Conservation (phyloP, 495 filamentous ascomycete species). For the Diplogelasinospora grovesii region DNA sequence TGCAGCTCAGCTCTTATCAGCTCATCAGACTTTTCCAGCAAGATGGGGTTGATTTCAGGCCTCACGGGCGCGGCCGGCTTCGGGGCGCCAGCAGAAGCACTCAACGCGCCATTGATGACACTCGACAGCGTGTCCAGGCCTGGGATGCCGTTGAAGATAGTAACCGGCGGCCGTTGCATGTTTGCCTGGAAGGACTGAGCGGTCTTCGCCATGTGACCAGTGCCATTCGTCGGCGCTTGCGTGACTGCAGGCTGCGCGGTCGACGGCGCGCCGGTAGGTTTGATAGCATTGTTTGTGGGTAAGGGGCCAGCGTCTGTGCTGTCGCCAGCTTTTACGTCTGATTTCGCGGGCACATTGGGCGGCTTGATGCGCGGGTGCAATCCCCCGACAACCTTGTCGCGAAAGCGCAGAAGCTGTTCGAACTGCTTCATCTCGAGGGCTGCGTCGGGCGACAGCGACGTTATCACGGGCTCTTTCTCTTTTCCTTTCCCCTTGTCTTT, state of each 20-base stretch:
- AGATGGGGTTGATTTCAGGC: slow-evolving; percentile 64
- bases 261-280: slow-evolving; percentile 19
- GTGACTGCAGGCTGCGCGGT: slow-evolving; percentile 14
- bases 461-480: slow-evolving; percentile 6
- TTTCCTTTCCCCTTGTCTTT: background rate
- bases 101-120: slow-evolving; percentile 17
- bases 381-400: slow-evolving; percentile 26
- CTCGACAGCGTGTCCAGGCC: slow-evolving; percentile 20
- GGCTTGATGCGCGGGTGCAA: slow-evolving; percentile 35
- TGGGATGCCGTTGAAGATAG: slow-evolving; percentile 12
- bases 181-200: slow-evolving; percentile 33
- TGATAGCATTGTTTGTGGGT: slow-evolving; percentile 16
- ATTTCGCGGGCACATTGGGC: slow-evolving; percentile 47
- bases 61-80: slow-evolving; percentile 30
- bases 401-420: slow-evolving; percentile 31
- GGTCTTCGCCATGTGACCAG: slow-evolving; percentile 27
- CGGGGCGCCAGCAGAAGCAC: slow-evolving; percentile 16
- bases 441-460: slow-evolving; percentile 19
- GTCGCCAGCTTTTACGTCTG: too few relatives aligned
- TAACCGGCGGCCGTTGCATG: slow-evolving; percentile 24
- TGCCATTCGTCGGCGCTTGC: slow-evolving; percentile 21
- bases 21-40: slow-evolving; percentile 78
- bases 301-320: slow-evolving; percentile 14
- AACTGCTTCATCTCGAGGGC: slow-evolving; percentile 22
- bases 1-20: slow-evolving; percentile 76